Evolutionary conservation across 768 basidiomycete species (phyloP).

Genomic region (Kwoniella sp.): DNA sequence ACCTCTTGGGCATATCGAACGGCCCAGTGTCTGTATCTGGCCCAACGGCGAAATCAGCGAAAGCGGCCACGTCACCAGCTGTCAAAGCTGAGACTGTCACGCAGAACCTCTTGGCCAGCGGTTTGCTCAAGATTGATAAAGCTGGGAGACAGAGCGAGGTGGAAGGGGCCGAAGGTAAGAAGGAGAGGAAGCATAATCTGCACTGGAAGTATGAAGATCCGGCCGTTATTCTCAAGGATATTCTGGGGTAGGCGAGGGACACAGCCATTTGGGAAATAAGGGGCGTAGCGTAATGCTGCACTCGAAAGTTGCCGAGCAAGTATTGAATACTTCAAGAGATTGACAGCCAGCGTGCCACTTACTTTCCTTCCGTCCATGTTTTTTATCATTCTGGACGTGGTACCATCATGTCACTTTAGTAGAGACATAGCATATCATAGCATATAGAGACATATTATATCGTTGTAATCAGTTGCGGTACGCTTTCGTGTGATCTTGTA

Average conservation of each 20-base stretch:
- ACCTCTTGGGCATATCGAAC: neutral
- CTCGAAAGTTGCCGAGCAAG: too few relatives aligned
- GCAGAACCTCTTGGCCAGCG: constrained; percentile 19
- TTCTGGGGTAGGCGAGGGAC: constrained; percentile 34
- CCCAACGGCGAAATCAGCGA: neutral
- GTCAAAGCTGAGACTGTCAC: constrained; percentile 7
- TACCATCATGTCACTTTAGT: too few relatives aligned
- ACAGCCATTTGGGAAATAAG: neutral
- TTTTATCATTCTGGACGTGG: too few relatives aligned
- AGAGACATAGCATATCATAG: too few relatives aligned
- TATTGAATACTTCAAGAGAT: too few relatives aligned
- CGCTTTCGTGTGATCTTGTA: too few relatives aligned
- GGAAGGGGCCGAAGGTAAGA: constrained; percentile 34
- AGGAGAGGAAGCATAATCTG: constrained; percentile 46
- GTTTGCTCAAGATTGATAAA: constrained; percentile 41
- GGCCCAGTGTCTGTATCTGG: neutral
- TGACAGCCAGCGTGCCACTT: too few relatives aligned
- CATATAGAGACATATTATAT: too few relatives aligned
- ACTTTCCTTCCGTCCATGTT: too few relatives aligned
- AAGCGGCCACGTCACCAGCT: neutral
- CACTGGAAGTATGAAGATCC: constrained; percentile 55
- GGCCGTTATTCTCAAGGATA: constrained; percentile 46
- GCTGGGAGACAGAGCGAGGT: constrained; percentile 35
- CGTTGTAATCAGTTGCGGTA: too few relatives aligned
- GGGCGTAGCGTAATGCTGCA: too few relatives aligned